These are phyloP conservation scores for Verticillium zaregamsianum DNA, from an alignment of 2,329 filamentous ascomycete species.

Conservation along the genomic window DNA sequence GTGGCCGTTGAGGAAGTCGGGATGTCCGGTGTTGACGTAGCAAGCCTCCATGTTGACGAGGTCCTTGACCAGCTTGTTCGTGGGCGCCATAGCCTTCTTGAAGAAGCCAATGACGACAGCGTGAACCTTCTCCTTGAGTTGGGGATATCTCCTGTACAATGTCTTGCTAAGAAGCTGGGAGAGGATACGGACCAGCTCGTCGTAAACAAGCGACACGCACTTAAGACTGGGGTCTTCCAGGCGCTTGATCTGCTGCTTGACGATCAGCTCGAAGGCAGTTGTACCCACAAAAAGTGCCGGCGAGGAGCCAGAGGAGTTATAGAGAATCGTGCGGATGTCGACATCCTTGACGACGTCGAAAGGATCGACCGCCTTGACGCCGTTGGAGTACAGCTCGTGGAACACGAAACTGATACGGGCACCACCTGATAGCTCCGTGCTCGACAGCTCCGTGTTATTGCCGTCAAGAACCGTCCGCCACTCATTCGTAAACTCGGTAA, in stretches of 20 bases:
- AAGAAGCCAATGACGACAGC: conserved; percentile 89
- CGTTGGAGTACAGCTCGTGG: conserved; percentile 96
- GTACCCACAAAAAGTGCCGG: conserved; percentile 96
- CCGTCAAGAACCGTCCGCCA: conserved; percentile 95
- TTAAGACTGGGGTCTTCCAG: conserved; percentile 95
- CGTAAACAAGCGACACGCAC: conserved; percentile 95
- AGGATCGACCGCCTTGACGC: conserved; percentile 94
- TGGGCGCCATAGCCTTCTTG: conserved; percentile 97
- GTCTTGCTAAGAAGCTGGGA: conserved; percentile 84
- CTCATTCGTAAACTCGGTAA: conserved; percentile 97
- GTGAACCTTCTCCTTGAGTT: conserved; percentile 95
- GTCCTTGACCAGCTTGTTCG: conserved; percentile 93
- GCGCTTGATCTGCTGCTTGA: conserved; percentile 97
- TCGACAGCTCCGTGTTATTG: conserved; percentile 94
- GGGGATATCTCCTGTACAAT: conserved; percentile 89
- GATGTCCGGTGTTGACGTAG: conserved; percentile 98
- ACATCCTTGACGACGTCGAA: conserved; percentile 97
- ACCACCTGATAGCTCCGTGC: conserved; percentile 89
- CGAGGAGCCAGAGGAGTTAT: conserved; percentile 98
- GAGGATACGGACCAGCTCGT: conserved; percentile 93
- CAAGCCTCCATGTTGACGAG: conserved; percentile 93
- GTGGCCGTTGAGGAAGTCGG: conserved; percentile 95
- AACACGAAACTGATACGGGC: conserved; percentile 99
- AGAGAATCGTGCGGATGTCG: conserved; percentile 93
- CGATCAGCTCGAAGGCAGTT: conserved; percentile 96